Evolutionary conservation across 208 protist genomes (phyloP), one percentile per base, ranked within the genome.

Genomic region (Leishmania gerbilli): DNA sequence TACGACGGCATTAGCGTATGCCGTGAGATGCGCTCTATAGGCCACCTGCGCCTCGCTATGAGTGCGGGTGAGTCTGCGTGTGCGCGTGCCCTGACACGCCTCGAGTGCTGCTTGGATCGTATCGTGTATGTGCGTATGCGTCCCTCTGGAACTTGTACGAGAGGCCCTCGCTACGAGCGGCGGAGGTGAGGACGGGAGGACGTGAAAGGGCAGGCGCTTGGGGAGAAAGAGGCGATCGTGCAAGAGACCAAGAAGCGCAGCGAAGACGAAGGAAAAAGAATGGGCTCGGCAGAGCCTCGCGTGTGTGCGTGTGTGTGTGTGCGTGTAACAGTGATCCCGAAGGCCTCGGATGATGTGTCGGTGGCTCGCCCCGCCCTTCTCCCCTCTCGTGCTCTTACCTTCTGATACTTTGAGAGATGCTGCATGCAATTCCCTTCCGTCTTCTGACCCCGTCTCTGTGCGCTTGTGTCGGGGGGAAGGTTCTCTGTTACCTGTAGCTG

Each of bases 241-340:
- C 69, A 68, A 74, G 31, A 64, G 9, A 17, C 58, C 53, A 24
- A 84, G 49, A 82, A 84, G 68, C 81, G 34, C 21, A 86, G 69
- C 64, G 56, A 62, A 31, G 55, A 56, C n/a, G 11, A 47, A 42
- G 31, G 0, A 45, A 3, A 45, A 51, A 6, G 53, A 65, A 3
- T 55, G n/a, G 15, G 37, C 67, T n/a, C 40, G 7, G 67, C 40
- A 17, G 64, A 42, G 67, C 34, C 31, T 27, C n/a, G 45, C 1
- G 37, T 37, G 37, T 37, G 37, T 40, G 37, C 3, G 37, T 40
- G 45, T 74, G 40, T 17, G 67, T 45, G 40, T 31, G 21, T 47
- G 21, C 45, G 64, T 37, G 6, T 69, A 4, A 4, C 7, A 15
- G 60, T 15, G 21, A 5, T 5, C 60, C 9, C 27, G 51, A 15